phyloP scores from a whole-genome alignment of 2,329 filamentous ascomycete species.

The Reticulascus tulasneorum region DNA sequence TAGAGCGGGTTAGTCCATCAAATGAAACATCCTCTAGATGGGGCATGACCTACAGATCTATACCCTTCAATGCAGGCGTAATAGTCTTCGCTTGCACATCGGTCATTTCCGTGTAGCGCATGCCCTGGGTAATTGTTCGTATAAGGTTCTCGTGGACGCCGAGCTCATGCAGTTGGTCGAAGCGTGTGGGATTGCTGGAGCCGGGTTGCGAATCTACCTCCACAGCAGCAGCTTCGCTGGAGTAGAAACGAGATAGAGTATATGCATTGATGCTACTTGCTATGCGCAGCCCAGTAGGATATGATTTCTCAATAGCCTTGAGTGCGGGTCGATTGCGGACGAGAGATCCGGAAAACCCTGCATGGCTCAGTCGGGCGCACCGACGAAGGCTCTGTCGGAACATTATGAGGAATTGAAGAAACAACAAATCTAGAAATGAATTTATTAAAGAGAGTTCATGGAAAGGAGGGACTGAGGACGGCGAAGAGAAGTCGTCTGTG shows the following conservation, averaged over 20 bases:
- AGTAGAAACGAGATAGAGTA: constrained; percentile 29
- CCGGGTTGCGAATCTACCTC: constrained; percentile 16
- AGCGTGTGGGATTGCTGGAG: constrained; percentile 30
- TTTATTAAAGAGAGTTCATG: constrained; percentile 1
- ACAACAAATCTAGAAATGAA: too few species aligned
- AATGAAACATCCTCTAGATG: constrained; percentile 3
- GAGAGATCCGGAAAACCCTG: constrained; percentile 7
- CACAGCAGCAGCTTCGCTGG: constrained; percentile 30
- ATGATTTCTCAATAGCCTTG: constrained; percentile 9
- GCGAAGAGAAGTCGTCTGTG: too few species aligned
- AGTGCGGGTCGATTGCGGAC: constrained; percentile 10
- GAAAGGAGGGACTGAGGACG: too few species aligned
- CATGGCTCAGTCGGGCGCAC: constrained; percentile 32
- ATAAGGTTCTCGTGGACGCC: constrained; percentile 64
- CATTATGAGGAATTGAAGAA: constrained; percentile 10
- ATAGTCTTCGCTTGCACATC: constrained; percentile 87
- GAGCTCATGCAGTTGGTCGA: constrained; percentile 38
- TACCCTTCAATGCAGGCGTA: constrained; percentile 70
- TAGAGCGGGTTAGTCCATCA: constrained; percentile 29
- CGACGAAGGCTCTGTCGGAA: constrained; percentile 29
- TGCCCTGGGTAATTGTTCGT: constrained; percentile 62
- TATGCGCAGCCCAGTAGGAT: constrained; percentile 3
- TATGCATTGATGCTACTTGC: constrained; percentile 7
- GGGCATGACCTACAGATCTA: constrained; percentile 67
- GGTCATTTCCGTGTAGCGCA: constrained; percentile 84